Conservation (phyloP, 148 eudicot species). For the Silene conica region DNA sequence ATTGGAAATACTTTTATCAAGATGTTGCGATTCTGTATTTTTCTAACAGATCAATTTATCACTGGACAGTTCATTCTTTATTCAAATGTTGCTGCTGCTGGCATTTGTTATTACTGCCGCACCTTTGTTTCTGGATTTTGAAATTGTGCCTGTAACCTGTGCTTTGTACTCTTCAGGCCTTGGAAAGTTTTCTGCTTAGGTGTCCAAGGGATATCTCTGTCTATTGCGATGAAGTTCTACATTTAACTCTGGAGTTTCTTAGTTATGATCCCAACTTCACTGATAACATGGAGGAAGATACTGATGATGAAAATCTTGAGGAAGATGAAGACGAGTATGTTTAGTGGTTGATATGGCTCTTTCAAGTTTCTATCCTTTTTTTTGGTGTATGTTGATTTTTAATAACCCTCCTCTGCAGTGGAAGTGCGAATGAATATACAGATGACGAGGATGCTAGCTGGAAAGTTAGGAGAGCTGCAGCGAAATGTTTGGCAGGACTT, state of each 20-base stretch:
- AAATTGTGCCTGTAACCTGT: constrained; percentile 1
- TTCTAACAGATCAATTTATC: neutral
- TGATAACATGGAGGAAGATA: constrained; percentile 98
- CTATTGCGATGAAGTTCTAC: constrained; percentile 72
- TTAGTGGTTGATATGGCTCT: constrained; percentile 11
- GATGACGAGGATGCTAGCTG: constrained; percentile 99
- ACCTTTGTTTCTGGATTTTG: neutral
- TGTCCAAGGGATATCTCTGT: constrained; percentile 83
- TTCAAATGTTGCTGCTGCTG: neutral
- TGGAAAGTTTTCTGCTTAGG: constrained; percentile 91
- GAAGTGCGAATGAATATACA: constrained; percentile 91
- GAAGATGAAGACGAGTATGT: constrained; percentile 97
- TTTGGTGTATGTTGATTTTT: neutral
- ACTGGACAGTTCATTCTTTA: neutral
- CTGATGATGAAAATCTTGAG: constrained; percentile 64
- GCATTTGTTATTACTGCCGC: neutral
- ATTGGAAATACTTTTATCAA: neutral
- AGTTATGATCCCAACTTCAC: constrained; percentile 99
- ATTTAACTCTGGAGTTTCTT: constrained; percentile 79
- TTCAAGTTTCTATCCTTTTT: neutral
- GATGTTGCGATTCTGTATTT: neutral
- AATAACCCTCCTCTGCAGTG: constrained; percentile 46
- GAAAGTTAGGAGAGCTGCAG: constrained; percentile 98
- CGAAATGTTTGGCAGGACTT: constrained; percentile 88
- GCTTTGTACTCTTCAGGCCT: constrained; percentile 55